Evolutionary conservation across 2,329 filamentous ascomycete species (phyloP), one percentile per base, ranked within the genome.

Genomic region (Setomelanomma holmii): DNA sequence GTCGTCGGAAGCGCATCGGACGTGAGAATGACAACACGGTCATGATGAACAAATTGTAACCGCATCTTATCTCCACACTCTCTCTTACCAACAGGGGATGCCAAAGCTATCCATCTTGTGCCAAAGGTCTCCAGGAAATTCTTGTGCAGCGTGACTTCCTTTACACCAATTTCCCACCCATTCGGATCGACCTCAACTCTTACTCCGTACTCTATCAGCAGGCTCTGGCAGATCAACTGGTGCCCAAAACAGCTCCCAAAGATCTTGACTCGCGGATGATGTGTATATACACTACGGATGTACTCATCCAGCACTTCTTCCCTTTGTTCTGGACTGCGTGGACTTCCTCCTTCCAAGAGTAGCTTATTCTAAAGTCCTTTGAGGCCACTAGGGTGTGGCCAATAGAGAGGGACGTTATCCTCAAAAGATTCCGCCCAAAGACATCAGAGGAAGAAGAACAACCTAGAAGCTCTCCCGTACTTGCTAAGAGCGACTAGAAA

Each of bases 201-300:
- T 1, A 67, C 73, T 0, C 71, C 71, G n/a, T n/a, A n/a, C n/a
- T n/a, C n/a, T n/a, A n/a, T n/a, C 12, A 79, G 63, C 14, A 80
- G 45, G 3, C 74, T 69, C 44, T 76, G 69, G 49, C 72, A 75
- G 4, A 79, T 52, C 4, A 79, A 52, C 48, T 79, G 76, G 44
- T 79, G 77, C 1, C 77, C 76, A 40, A 79, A 79, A 51, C 77
- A 80, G 21, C 73, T 76, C 1, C 77, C 77, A 45, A 79, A 78
- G 4, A 79, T 69, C 46, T 72, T 76, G 38, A 79, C 55, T 0
- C 49, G 51, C 0, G 63, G 63, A 11, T 64, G 38, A 5, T 55
- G 66, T 50, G 47, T 61, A 49, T 77, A 79, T 0, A 73, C 45
- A 4, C 64, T 53, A 35, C 34, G 34, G 5, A 76, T 61, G 55